A percentile compares a stretch with the other conserved stretches of the same genome.
Conservation (phyloP, 257 asterid species). For the Catharanthus roseus region DNA sequence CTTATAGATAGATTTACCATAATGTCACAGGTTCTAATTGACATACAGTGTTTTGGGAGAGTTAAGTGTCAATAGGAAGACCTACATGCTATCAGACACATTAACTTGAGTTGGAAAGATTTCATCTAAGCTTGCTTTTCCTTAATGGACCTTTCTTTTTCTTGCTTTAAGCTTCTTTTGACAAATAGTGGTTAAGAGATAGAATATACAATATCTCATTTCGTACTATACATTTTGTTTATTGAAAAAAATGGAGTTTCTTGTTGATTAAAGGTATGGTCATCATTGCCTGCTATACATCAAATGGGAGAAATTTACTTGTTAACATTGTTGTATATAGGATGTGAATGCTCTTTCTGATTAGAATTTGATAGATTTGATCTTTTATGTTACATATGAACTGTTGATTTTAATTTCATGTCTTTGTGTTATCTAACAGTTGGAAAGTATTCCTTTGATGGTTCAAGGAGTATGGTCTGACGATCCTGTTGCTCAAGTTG, state of each 20-base stretch:
- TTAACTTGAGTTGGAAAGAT: background rate
- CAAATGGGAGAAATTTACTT: background rate
- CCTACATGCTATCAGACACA: background rate
- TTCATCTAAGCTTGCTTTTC: background rate
- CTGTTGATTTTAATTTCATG: background rate
- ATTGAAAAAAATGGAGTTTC: background rate
- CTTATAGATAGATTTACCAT: background rate
- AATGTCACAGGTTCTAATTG: background rate
- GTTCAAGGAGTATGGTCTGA: slow-evolving; percentile 62
- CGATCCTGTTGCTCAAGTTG: slow-evolving; percentile 57
- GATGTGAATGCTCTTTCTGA: background rate
- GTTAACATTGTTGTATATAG: background rate
- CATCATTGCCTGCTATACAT: background rate
- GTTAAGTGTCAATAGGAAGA: background rate
- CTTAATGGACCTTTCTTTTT: background rate
- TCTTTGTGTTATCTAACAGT: slow-evolving; percentile 37
- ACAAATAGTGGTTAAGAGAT: background rate
- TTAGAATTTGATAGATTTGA: background rate
- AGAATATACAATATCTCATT: background rate
- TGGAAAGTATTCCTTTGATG: slow-evolving; percentile 70
- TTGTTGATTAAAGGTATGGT: background rate
- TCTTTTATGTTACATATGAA: background rate
- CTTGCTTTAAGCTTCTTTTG: background rate
- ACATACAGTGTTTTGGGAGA: background rate
- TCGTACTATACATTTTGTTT: background rate